Evolutionary conservation across 1,284 basidiomycete species (phyloP), one percentile per base, ranked within the genome.

Genomic region (Cryptococcus hybrid): DNA sequence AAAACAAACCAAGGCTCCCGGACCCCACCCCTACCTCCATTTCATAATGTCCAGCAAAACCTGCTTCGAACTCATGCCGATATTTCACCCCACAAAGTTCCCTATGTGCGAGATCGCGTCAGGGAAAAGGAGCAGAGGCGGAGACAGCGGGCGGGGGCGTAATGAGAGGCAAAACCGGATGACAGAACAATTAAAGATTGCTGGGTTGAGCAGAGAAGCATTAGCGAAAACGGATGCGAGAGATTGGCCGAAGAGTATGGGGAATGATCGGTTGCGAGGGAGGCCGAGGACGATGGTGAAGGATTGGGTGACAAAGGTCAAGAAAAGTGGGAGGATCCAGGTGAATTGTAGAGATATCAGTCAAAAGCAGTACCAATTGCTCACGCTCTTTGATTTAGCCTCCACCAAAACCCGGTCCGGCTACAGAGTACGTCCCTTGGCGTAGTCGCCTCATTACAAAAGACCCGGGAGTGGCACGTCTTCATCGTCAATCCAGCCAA

Each of bases 81-180:
- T 30, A 35, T 15, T 15, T 7, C 13, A 15, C 18, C 24, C 47
- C 12, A 30, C 2, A 30, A 34, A 12, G 7, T 24, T 40, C 50
- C 44, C 6, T 34, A 35, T 47, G 47, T 30, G 38, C 45, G 13
- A 42, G 30, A 13, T 45, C 40, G 30, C 35, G 39, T 36, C 11
- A 42, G 15, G 37, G 58, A 59, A 35, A 59, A 59, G 44, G 54
- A 59, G 24, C 36, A 54, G 39, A 56, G 44, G 42, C 46, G 58
- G 47, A 44, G 47, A 40, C 44, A 59, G 24, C 38, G 54, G 37
- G 43, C 51, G 3, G 18, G 49, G 40, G 24, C 47, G 58, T 18
- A 44, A 54, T 50, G 24, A 55, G 51, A 18, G 54, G 11, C 46
- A 54, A 13, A 48, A 42, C 40, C 18, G 35, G 40, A 34, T n/a